Base-by-base conservation (phyloP, 176 grass and related monocot genomes). In the Ampelocalamus luodianensis region DNA sequence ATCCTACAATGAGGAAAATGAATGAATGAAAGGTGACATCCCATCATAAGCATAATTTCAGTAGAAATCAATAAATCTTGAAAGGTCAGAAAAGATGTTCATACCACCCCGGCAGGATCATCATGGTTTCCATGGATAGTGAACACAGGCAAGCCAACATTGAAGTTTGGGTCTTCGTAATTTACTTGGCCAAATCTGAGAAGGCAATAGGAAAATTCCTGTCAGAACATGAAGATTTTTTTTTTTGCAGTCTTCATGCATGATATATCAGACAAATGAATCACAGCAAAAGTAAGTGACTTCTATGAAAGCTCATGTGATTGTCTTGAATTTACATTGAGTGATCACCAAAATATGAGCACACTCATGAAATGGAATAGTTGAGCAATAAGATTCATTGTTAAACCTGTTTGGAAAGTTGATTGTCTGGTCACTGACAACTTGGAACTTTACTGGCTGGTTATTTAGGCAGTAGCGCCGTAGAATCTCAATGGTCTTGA, bases 121-220 rank as follows among this genome's bases (percentile, higher is more conserved):
- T 96, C 96, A 79, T 96, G 90, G 83, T 94, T 91, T 56, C 96
- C 93, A 92, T 98, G 96, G 61, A 98, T 98, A 83, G 96, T 89
- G 64, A 98, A 98, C 82, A 98, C 90, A 24, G 90, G 93, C 81
- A 98, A 84, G 14, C 96, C 93, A 86, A 98, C 82, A 60, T 96
- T 98, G 78, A 89, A 94, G 79, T 92, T 87, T 39, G 88, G 90
- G 45, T 98, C 96, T 89, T 98, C 91, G 72, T 96, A 98, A 43
- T 98, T 98, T 40, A 98, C 93, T 76, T 94, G 83, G 73, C 83
- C 89, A 88, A 92, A 96, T 75, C 96, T 98, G 71, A 77, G 5
- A 85, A 71, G 11, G 63, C 22, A 67, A 69, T 65, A 78, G 20
- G 63, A 68, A 68, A 43, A 16, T 20, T 46, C 0, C 1, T 12